Evolutionary conservation across 768 basidiomycete species (phyloP).

Genomic region (Phylloporus sp.): DNA sequence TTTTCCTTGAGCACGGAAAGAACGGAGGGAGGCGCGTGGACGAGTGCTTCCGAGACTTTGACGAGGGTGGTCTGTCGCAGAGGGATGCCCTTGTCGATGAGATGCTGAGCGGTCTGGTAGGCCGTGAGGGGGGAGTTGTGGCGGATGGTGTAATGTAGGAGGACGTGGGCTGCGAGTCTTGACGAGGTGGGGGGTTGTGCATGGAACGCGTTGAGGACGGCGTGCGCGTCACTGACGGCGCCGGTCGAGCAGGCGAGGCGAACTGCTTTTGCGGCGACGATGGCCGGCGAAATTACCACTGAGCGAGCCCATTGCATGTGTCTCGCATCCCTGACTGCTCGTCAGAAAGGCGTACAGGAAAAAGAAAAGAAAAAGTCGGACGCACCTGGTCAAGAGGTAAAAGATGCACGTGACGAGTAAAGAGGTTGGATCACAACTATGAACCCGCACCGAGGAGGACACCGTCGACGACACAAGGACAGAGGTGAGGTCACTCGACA

Average conservation of each 20-base stretch:
- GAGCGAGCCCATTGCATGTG: constrained; percentile 61
- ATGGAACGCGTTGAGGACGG: constrained; percentile 55
- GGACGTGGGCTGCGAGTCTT: constrained; percentile 55
- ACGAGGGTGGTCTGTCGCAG: constrained; percentile 49
- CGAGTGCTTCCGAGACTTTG: constrained; percentile 26
- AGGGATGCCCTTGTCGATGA: constrained; percentile 51
- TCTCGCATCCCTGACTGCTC: constrained; percentile 46
- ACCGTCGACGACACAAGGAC: constrained; percentile 41
- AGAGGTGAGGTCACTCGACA: constrained; percentile 43
- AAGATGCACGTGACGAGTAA: constrained; percentile 21
- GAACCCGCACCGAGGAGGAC: constrained; percentile 45
- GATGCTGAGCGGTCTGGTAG: constrained; percentile 40
- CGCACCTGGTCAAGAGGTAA: not conserved
- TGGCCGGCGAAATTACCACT: not conserved
- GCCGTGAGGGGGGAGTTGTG: constrained; percentile 45
- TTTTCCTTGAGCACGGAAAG: constrained; percentile 16
- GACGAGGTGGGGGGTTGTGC: constrained; percentile 43
- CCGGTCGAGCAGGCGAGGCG: constrained; percentile 40
- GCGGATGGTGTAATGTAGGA: constrained; percentile 63
- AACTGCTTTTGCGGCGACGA: constrained; percentile 48
- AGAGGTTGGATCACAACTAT: constrained; percentile 28
- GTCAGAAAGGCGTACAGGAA: too few relatives aligned
- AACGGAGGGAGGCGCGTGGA: constrained; percentile 23
- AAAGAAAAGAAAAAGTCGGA: not conserved
- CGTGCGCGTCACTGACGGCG: constrained; percentile 46